These are phyloP conservation scores for Gossypium arboreum DNA, from an alignment of 345 rosid species.

Conservation along the genomic window DNA sequence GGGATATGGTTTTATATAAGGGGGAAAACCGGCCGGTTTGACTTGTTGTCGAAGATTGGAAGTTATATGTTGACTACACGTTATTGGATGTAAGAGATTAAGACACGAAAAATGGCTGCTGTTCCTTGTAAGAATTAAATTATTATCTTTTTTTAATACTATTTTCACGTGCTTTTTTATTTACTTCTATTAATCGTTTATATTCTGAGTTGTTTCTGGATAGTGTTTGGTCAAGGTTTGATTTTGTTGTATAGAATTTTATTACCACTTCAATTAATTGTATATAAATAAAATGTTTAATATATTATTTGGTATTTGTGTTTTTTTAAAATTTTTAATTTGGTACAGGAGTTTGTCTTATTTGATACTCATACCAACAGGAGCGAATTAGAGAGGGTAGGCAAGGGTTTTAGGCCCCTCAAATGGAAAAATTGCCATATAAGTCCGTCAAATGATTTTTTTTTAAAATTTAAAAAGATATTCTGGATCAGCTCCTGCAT, in stretches of 20 bases:
- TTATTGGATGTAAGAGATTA: not conserved
- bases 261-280: no score
- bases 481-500: no score
- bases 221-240: not conserved
- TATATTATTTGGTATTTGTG: no score
- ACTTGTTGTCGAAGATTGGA: constrained; percentile 4
- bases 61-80: constrained; percentile 9
- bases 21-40: not conserved
- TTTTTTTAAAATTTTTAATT: no score
- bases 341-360: no score
- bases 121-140: not conserved
- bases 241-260: not conserved
- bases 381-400: no score
- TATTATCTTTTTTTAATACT: not conserved
- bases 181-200: not conserved
- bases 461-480: no score
- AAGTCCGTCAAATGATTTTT: no score
- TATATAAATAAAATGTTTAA: no score
- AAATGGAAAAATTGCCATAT: no score
- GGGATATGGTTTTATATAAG: not conserved
- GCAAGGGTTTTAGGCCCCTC: no score
- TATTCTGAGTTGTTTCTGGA: not conserved
- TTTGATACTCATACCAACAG: no score
- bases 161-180: not conserved
- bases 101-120: not conserved